Conservation (phyloP, 192 early-diverging fungal genomes). For the Phycomyces blakesleeanus region DNA sequence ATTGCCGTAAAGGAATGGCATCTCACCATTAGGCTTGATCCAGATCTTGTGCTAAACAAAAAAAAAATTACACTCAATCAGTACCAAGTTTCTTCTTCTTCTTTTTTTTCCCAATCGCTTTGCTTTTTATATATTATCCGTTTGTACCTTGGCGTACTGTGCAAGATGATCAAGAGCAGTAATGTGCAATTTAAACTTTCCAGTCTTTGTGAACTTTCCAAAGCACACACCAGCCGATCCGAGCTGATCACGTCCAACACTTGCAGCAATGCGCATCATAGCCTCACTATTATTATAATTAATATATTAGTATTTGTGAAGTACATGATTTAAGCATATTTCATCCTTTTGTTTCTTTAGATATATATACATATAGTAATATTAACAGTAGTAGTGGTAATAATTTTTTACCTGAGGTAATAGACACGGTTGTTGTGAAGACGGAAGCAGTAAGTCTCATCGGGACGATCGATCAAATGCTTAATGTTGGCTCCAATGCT, state of each 20-base stretch:
- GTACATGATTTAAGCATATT: too few relatives aligned
- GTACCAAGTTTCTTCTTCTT: background rate
- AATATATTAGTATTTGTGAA: too few relatives aligned
- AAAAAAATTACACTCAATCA: background rate
- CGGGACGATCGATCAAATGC: constrained; percentile 90
- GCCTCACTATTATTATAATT: constrained; percentile 78
- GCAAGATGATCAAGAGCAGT: constrained; percentile 89
- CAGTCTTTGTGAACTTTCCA: constrained; percentile 98
- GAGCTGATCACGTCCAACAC: constrained; percentile 81
- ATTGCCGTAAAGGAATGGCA: constrained; percentile 98
- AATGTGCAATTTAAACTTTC: constrained; percentile 94
- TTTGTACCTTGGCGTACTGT: constrained; percentile 84
- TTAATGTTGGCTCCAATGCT: constrained; percentile 95
- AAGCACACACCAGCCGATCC: constrained; percentile 94
- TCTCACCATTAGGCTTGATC: constrained; percentile 99
- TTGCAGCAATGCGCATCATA: constrained; percentile 85
- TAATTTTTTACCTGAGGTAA: constrained; percentile 89
- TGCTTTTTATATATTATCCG: background rate
- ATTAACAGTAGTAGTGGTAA: too few relatives aligned
- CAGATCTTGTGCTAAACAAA: constrained; percentile 88
- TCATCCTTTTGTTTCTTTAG: too few relatives aligned
- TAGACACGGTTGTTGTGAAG: constrained; percentile 94
- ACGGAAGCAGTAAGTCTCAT: constrained; percentile 96
- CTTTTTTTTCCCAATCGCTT: background rate
- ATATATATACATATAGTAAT: too few relatives aligned